These are phyloP conservation scores for Brassica balearica DNA, from an alignment of 441 rosid genomes.

Conservation along the genomic window DNA sequence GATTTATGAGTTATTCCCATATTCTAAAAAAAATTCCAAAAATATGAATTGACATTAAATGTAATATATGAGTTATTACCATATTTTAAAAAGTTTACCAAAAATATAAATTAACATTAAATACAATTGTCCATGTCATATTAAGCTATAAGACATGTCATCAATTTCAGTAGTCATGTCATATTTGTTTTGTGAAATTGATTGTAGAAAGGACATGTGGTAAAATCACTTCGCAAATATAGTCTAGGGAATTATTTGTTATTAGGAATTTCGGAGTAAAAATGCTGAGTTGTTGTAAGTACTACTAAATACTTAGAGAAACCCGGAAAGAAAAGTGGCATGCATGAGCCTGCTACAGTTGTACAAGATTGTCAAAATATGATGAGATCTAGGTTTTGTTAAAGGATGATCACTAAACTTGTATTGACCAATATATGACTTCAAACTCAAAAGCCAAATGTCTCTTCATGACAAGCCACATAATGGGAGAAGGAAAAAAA, in stretches of 20 bases:
- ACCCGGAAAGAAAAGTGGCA: neutral
- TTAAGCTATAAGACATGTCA: too few relatives aligned
- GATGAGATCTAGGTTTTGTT: neutral
- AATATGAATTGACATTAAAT: too few relatives aligned
- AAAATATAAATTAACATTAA: too few relatives aligned
- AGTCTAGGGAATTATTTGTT: neutral
- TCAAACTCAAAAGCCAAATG: conserved; percentile 43
- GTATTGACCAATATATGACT: neutral
- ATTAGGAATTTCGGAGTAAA: neutral
- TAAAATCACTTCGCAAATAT: too few relatives aligned
- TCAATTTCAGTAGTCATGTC: too few relatives aligned
- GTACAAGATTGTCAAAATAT: neutral
- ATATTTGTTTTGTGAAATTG: too few relatives aligned
- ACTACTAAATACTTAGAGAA: neutral
- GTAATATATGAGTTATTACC: too few relatives aligned
- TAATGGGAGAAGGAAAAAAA: conserved; percentile 8
- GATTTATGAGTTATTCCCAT: too few relatives aligned
- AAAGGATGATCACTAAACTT: conserved; percentile 3
- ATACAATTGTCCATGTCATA: too few relatives aligned
- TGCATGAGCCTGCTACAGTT: conserved; percentile 10
- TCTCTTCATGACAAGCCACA: conserved; percentile 38
- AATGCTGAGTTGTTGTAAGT: neutral
- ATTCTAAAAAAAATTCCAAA: too few relatives aligned
- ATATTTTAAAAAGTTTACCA: too few relatives aligned
- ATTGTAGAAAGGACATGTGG: too few relatives aligned